Base-by-base conservation (phyloP, 352 stramenopile genomes). In the Pythium dissotocum region DNA sequence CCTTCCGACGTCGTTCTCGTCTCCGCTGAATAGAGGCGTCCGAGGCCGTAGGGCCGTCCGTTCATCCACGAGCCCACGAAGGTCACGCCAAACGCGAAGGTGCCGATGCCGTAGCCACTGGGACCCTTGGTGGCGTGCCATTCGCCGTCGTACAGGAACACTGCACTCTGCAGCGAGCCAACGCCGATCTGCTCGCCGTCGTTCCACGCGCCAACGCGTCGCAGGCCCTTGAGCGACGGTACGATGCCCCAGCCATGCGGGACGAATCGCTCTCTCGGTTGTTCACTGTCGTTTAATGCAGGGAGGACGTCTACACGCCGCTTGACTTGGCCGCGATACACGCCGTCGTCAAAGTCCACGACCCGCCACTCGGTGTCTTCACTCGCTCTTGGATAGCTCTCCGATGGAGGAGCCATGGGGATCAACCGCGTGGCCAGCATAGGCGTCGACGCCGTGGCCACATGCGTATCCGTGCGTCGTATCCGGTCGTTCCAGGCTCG, bases 71-170 rank as follows among this genome's bases (percentile, higher is more conserved):
- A 67, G 1, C 80, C 82, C 33, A 59, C 55, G 52, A 89, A 88
- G 7, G 75, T 76, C 8, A 56, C 58, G 6, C 78, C 78, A 57
- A 85, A 77, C 0, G 69, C 69, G 49, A 83, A 89, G 8, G 72
- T 63, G 16, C 78, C 82, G 7, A 90, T 67, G n/a, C 80, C 80
- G 49, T 77, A 79, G 16, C 72, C 75, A 51, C 48, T 62, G 0
- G 75, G 65, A 6, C 44, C 58, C 6, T 12, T 30, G 21, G 49
- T 64, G 7, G 57, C 35, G 2, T 35, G n/a, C 68, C 75, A 85
- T 51, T 84, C 71, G 35, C 80, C 80, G 64, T 87, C 78, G 65
- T 85, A 89, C 5, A 60, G 44, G 28, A 87, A 56, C 13, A 80
- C 64, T 6, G 66, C 71, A 49, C 67, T 75, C 46, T 79, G 77